Evolutionary conservation across 768 basidiomycete genomes (phyloP).

Genomic region (Mycena capillaripes): DNA sequence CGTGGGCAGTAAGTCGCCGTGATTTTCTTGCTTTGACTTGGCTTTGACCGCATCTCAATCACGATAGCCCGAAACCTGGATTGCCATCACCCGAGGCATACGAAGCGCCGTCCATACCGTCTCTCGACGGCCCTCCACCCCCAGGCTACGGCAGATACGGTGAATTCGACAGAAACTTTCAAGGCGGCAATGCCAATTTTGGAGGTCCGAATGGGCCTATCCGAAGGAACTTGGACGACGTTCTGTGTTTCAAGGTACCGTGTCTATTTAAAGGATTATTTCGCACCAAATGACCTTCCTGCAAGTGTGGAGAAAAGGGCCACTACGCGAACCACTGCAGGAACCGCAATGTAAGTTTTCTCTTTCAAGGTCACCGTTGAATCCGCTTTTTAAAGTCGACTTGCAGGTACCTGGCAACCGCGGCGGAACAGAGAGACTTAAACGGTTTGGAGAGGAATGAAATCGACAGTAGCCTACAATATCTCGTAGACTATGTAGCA

Average conservation of each 20-base stretch:
- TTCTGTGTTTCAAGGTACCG: conserved; percentile 87
- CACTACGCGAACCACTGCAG: conserved; percentile 97
- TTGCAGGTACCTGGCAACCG: conserved; percentile 81
- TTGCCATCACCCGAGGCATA: conserved; percentile 81
- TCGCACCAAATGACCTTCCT: conserved; percentile 14
- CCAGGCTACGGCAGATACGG: conserved; percentile 91
- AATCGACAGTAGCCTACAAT: conserved; percentile 1
- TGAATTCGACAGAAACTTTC: conserved; percentile 74
- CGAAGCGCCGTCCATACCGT: conserved; percentile 81
- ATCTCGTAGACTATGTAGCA: too few relatives aligned
- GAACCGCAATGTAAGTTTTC: conserved; percentile 73
- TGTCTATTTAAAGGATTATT: neutral
- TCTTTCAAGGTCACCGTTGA: neutral
- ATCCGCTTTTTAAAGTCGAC: neutral
- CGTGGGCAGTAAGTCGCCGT: conserved; percentile 83
- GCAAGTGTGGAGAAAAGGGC: conserved; percentile 94
- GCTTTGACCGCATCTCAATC: conserved; percentile 27
- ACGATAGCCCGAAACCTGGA: conserved; percentile 79
- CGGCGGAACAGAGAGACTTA: conserved; percentile 80
- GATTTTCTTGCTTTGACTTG: conserved; percentile 16
- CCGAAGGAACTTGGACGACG: conserved; percentile 85
- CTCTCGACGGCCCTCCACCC: conserved; percentile 89
- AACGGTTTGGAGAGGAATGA: conserved; percentile 54
- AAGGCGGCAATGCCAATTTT: conserved; percentile 48
- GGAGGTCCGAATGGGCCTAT: conserved; percentile 49